These are phyloP conservation scores for Lepiota subincarnata DNA, from an alignment of 768 basidiomycete species.

Conservation along the genomic window DNA sequence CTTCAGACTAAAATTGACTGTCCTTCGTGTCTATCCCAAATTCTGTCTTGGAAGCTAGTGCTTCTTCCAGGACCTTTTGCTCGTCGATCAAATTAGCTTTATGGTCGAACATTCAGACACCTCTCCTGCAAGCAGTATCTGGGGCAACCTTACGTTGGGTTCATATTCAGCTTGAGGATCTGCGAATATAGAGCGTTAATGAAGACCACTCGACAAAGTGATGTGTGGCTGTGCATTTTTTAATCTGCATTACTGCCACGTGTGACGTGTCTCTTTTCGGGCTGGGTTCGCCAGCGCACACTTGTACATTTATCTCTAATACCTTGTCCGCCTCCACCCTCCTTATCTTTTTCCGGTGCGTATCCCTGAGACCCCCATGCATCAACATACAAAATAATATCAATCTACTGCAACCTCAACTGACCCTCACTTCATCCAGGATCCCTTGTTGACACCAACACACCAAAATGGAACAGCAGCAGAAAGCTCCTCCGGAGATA, in stretches of 20 bases:
- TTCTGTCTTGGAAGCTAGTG: too few relatives aligned
- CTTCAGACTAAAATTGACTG: too few relatives aligned
- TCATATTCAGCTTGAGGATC: too few relatives aligned
- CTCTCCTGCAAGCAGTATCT: too few relatives aligned
- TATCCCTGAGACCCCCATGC: not conserved
- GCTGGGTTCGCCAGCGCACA: slow-evolving; percentile 5
- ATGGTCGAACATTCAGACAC: too few relatives aligned
- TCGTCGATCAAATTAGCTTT: too few relatives aligned
- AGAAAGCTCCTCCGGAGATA: slow-evolving; percentile 73
- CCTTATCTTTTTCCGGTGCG: not conserved
- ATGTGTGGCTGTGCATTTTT: slow-evolving; percentile 8
- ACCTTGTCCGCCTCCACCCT: not conserved
- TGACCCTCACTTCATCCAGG: not conserved
- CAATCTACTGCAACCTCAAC: not conserved
- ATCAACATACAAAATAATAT: too few relatives aligned
- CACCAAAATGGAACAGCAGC: slow-evolving; percentile 62
- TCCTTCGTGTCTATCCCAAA: too few relatives aligned
- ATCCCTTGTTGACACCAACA: not conserved
- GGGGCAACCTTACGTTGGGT: too few relatives aligned
- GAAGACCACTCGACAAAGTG: too few relatives aligned
- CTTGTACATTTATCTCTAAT: not conserved
- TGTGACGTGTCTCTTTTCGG: slow-evolving; percentile 6
- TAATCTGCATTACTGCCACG: slow-evolving; percentile 1
- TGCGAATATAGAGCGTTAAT: too few relatives aligned
- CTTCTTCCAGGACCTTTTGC: too few relatives aligned